Evolutionary conservation across 352 stramenopile species (phyloP).

Genomic region (Blastocystis sp.): DNA sequence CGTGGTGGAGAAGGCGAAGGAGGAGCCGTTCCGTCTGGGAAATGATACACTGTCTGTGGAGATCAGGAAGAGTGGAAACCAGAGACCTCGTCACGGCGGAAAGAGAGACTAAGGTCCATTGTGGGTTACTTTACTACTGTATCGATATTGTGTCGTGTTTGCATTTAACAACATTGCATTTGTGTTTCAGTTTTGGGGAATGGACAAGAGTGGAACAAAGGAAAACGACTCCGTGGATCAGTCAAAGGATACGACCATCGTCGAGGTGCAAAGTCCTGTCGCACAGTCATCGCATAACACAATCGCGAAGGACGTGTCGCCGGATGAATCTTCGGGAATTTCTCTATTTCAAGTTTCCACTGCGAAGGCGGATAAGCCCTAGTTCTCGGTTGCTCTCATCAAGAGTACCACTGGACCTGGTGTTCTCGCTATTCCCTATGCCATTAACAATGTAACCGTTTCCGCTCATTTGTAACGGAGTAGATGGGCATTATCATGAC

Average conservation of each 20-base stretch:
- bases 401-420: constrained; percentile 35
- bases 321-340: not conserved
- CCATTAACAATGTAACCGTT: not conserved
- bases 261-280: too few relatives aligned
- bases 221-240: not conserved
- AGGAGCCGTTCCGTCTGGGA: not conserved
- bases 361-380: not conserved
- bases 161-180: not conserved
- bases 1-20: not conserved
- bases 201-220: not conserved
- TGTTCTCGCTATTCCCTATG: constrained; percentile 27
- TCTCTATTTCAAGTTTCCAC: not conserved
- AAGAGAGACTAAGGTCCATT: constrained; percentile 15
- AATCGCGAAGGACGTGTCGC: not conserved
- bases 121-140: constrained; percentile 22
- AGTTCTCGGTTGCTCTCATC: constrained; percentile 33
- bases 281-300: too few relatives aligned
- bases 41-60: not conserved
- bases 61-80: constrained; percentile 17
- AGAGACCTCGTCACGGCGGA: not conserved
- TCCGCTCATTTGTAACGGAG: not conserved
- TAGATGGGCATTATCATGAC: constrained; percentile 44
- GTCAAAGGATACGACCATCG: not conserved
- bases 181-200: not conserved
- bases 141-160: not conserved